Conservation (phyloP, 2,329 filamentous ascomycete genomes). For the Balansia obtecta region DNA sequence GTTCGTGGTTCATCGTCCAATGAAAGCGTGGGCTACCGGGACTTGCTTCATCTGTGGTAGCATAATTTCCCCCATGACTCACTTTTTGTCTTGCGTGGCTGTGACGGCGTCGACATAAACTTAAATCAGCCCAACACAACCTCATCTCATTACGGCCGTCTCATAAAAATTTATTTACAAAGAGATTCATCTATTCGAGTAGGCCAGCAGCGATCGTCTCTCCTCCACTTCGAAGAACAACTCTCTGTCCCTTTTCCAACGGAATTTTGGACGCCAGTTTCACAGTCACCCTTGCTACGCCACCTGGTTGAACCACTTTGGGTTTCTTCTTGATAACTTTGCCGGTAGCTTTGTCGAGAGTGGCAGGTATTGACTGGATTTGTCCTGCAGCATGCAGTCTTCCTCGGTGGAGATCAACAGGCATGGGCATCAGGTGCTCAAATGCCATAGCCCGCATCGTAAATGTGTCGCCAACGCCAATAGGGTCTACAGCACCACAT, state of each 20-base stretch:
- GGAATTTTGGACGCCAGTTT: slow-evolving; percentile 64
- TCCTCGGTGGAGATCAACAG: slow-evolving; percentile 79
- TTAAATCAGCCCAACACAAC: not conserved
- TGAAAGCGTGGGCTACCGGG: too few relatives aligned
- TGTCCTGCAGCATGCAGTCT: slow-evolving; percentile 66
- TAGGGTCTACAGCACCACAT: slow-evolving; percentile 56
- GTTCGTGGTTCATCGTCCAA: too few relatives aligned
- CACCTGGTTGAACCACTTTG: slow-evolving; percentile 67
- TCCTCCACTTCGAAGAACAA: slow-evolving; percentile 71
- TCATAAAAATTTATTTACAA: not conserved
- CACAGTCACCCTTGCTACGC: slow-evolving; percentile 64
- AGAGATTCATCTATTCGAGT: slow-evolving; percentile 45
- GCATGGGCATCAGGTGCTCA: slow-evolving; percentile 78
- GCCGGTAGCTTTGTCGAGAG: slow-evolving; percentile 69
- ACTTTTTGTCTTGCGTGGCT: not conserved
- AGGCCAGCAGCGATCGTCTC: slow-evolving; percentile 81
- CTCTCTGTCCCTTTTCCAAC: slow-evolving; percentile 64
- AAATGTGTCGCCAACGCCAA: slow-evolving; percentile 60
- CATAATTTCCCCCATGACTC: not conserved
- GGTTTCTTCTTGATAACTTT: slow-evolving; percentile 71
- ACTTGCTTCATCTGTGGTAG: too few relatives aligned
- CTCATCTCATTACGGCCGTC: not conserved
- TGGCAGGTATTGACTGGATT: slow-evolving; percentile 58
- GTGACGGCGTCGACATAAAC: too few relatives aligned
- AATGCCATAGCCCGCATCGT: slow-evolving; percentile 80